A percentile compares a stretch with the other conserved stretches of the same genome.
These are phyloP conservation scores for Mycosarcoma maydis DNA, from an alignment of 1,284 basidiomycete species.

Conservation along the genomic window DNA sequence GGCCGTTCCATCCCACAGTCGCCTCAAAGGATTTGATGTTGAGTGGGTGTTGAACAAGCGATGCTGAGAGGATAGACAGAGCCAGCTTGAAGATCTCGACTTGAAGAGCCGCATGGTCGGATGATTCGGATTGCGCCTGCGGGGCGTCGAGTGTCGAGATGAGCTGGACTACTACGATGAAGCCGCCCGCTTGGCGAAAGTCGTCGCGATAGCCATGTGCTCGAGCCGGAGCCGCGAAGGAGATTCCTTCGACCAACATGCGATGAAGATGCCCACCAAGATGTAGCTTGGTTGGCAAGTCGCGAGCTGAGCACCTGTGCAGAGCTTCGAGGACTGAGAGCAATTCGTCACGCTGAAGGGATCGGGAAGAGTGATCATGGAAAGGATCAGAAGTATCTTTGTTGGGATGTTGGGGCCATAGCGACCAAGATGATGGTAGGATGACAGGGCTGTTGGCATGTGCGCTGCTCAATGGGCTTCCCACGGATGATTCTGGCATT, in stretches of 20 bases:
- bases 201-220: slow-evolving; percentile 33
- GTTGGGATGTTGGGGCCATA: background rate
- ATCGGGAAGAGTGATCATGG: slow-evolving; percentile 5
- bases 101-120: slow-evolving; percentile 17
- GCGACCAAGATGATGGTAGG: slow-evolving; percentile 8
- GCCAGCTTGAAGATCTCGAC: slow-evolving; percentile 54
- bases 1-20: slow-evolving; percentile 53
- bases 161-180: slow-evolving; percentile 57
- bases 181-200: slow-evolving; percentile 58
- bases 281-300: slow-evolving; percentile 44
- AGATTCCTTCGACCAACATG: slow-evolving; percentile 39
- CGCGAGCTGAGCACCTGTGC: slow-evolving; percentile 25
- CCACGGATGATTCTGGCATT: slow-evolving; percentile 22
- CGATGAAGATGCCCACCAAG: slow-evolving; percentile 51
- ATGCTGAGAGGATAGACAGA: slow-evolving; percentile 53
- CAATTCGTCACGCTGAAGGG: slow-evolving; percentile 33
- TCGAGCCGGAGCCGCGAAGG: slow-evolving; percentile 9
- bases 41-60: slow-evolving; percentile 43
- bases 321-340: slow-evolving; percentile 43
- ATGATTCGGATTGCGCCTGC: background rate
- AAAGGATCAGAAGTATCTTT: slow-evolving; percentile 9
- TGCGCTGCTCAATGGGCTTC: slow-evolving; percentile 31
- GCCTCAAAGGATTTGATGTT: slow-evolving; percentile 50
- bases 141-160: slow-evolving; percentile 44
- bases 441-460: slow-evolving; percentile 20